Evolutionary conservation across 805 yeast genomes (phyloP).

Genomic region (Yarrowia divulgata): DNA sequence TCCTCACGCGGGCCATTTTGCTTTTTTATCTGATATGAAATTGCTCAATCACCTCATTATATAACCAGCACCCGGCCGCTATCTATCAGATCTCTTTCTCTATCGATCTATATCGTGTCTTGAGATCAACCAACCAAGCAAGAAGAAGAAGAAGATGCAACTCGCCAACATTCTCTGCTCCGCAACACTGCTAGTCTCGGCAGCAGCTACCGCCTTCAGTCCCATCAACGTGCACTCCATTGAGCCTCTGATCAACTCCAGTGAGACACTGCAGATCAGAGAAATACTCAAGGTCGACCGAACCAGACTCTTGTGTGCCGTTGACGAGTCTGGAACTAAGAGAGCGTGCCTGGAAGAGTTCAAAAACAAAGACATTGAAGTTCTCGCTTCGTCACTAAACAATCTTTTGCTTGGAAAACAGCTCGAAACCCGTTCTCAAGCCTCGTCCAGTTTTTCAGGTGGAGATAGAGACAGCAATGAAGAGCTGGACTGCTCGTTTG

Average conservation of each 20-base stretch:
- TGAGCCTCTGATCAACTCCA: constrained; percentile 21
- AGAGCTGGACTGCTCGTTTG: constrained; percentile 24
- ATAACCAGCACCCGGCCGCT: neutral
- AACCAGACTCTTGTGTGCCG: constrained; percentile 20
- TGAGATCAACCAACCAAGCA: too few relatives aligned
- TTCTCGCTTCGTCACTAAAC: constrained; percentile 18
- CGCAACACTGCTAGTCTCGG: neutral
- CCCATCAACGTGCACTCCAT: constrained; percentile 30
- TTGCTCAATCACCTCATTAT: neutral
- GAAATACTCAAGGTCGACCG: constrained; percentile 23
- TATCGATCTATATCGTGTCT: neutral
- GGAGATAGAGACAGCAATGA: neutral
- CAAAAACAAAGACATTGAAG: neutral
- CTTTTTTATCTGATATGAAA: constrained; percentile 4
- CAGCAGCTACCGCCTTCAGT: neutral
- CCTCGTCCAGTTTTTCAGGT: constrained; percentile 2
- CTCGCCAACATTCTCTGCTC: neutral
- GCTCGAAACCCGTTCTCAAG: constrained; percentile 16
- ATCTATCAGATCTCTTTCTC: constrained; percentile 14
- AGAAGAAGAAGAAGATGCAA: neutral
- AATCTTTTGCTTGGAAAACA: constrained; percentile 29
- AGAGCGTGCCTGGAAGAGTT: constrained; percentile 8
- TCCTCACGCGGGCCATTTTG: neutral
- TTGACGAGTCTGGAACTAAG: constrained; percentile 4
- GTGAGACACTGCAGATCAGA: constrained; percentile 15